Percentiles rank a stretch among this genome's conserved stretches.
Evolutionary conservation across 805 yeast genomes (phyloP).

Genomic region (Candida maris): DNA sequence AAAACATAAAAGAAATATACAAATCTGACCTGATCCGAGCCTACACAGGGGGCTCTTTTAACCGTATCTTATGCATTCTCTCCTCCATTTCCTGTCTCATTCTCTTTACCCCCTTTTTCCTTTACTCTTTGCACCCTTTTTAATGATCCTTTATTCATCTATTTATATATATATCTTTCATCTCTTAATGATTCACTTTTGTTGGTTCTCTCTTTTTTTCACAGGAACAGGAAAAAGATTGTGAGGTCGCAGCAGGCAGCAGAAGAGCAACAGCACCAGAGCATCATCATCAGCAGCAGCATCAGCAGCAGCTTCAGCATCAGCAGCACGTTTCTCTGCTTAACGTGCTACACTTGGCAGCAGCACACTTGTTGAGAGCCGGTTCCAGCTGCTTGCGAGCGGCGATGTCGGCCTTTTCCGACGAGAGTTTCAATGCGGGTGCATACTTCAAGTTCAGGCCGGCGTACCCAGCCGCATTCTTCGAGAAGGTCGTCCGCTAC

Average conservation of each 20-base stretch:
- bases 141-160: slow-evolving; percentile 3
- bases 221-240: too few relatives aligned
- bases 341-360: too few relatives aligned
- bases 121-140: slow-evolving; percentile 1
- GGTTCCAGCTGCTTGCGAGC: too few relatives aligned
- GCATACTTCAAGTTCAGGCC: slow-evolving; percentile 63
- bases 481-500: slow-evolving; percentile 38
- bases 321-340: slow-evolving; percentile 7
- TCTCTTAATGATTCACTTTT: slow-evolving; percentile 1
- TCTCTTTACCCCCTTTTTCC: slow-evolving; percentile 1
- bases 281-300: too few relatives aligned
- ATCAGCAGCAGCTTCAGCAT: too few relatives aligned
- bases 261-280: too few relatives aligned
- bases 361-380: too few relatives aligned
- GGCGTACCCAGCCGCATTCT: slow-evolving; percentile 54
- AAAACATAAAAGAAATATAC: too few relatives aligned
- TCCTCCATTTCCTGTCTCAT: background rate
- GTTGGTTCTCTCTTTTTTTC: too few relatives aligned
- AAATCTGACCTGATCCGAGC: background rate
- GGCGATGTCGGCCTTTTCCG: slow-evolving; percentile 69
- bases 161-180: slow-evolving; percentile 4
- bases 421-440: slow-evolving; percentile 45
- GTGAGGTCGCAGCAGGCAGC: too few relatives aligned
- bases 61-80: background rate
- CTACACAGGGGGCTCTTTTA: background rate